phyloP scores from a whole-genome alignment of 129 eudicot species.

The Calendula officinalis region DNA sequence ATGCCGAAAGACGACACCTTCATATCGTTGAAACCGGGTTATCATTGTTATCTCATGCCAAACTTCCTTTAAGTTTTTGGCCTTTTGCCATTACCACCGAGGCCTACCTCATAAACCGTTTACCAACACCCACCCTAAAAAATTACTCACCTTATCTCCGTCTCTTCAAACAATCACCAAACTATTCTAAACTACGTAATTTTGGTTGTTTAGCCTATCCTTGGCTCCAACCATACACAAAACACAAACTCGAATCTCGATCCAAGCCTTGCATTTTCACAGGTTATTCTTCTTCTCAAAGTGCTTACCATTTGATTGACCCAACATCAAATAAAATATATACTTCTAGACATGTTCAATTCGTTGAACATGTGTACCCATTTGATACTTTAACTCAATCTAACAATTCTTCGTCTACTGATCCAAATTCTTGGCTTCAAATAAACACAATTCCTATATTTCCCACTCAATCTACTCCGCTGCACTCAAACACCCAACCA shows the following conservation, averaged over 20 bases:
- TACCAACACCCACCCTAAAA: constrained; percentile 4
- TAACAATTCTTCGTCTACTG: no score
- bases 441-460: no score
- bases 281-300: not conserved
- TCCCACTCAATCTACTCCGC: no score
- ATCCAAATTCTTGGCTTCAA: no score
- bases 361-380: no score
- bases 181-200: not conserved
- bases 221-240: not conserved
- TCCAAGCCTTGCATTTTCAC: not conserved
- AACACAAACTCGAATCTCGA: not conserved
- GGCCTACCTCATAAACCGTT: not conserved
- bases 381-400: no score
- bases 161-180: not conserved
- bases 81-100: not conserved
- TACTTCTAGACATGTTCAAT: no score
- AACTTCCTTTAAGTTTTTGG: not conserved
- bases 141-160: not conserved
- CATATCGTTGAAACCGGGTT: not conserved
- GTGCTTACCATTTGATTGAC: no score
- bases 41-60: not conserved
- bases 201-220: not conserved
- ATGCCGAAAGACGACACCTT: not conserved
- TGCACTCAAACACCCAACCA: no score
- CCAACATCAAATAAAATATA: no score